These are phyloP conservation scores for Cyanodermella asteris DNA, from an alignment of 2,329 filamentous ascomycete species.

Conservation along the genomic window DNA sequence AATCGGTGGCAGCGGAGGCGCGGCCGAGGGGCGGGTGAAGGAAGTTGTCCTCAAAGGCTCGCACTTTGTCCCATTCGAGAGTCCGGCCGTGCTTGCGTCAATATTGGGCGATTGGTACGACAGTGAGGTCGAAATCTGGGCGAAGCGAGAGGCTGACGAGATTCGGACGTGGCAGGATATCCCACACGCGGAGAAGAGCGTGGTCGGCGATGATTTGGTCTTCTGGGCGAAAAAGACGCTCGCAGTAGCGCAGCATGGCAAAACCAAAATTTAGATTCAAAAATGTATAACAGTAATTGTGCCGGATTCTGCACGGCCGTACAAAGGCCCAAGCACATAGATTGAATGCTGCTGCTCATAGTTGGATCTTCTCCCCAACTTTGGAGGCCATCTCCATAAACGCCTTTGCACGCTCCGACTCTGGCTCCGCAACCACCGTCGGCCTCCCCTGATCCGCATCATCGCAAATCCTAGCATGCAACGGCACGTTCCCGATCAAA, in stretches of 20 bases:
- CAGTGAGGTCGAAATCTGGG: no score
- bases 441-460: conserved; percentile 75
- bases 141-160: no score
- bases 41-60: conserved; percentile 36
- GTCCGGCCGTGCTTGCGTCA: no score
- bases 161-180: no score
- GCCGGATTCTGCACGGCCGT: neutral
- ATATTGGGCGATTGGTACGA: no score
- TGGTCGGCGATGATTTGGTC: no score
- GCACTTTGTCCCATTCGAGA: neutral
- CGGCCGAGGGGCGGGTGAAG: conserved; percentile 42
- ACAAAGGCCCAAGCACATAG: neutral
- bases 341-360: conserved; percentile 17
- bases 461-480: conserved; percentile 69
- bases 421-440: conserved; percentile 70
- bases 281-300: neutral
- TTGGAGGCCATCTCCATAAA: conserved; percentile 50
- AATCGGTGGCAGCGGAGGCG: conserved; percentile 22
- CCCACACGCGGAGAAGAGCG: no score
- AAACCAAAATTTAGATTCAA: no score
- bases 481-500: conserved; percentile 72
- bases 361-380: conserved; percentile 22
- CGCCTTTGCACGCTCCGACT: conserved; percentile 45
- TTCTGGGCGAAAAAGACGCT: no score
- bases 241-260: no score